A percentile compares a stretch with the other conserved stretches of the same genome.
Evolutionary conservation across 73 alveolate genomes (phyloP).

Genomic region (Halteria grandinella): DNA sequence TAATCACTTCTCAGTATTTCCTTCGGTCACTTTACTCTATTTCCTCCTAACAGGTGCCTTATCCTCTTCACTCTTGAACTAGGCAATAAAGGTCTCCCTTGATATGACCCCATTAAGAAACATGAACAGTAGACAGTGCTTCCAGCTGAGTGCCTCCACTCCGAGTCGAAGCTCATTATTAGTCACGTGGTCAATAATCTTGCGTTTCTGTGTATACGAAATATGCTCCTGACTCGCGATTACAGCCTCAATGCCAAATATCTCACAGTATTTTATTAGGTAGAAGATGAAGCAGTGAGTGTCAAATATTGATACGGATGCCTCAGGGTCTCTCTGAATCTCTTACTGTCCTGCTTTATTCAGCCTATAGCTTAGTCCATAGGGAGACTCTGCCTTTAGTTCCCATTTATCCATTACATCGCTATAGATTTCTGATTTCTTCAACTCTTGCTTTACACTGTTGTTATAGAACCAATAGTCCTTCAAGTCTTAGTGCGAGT

Average conservation of each 20-base stretch:
- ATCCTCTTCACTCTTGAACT: too few species aligned
- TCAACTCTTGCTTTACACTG: not conserved
- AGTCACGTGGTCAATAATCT: not conserved
- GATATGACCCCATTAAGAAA: not conserved
- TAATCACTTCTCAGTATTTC: too few species aligned
- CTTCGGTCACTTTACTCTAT: too few species aligned
- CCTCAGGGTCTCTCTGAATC: slow-evolving; percentile 17
- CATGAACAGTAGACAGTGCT: slow-evolving; percentile 6
- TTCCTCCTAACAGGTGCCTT: too few species aligned
- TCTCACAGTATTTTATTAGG: slow-evolving; percentile 17
- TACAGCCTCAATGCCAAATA: slow-evolving; percentile 6
- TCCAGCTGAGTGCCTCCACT: slow-evolving; percentile 9
- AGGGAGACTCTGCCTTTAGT: not conserved
- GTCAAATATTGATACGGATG: slow-evolving; percentile 8
- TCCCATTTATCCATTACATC: slow-evolving; percentile 23
- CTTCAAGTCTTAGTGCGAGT: not conserved
- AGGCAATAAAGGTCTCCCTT: too few species aligned
- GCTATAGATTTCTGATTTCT: not conserved
- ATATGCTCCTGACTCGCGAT: slow-evolving; percentile 1
- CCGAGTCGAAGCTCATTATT: slow-evolving; percentile 14
- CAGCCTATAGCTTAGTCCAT: not conserved
- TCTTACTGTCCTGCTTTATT: slow-evolving; percentile 5
- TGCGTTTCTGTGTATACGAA: not conserved
- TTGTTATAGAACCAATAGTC: not conserved
- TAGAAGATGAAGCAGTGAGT: slow-evolving; percentile 2